Evolutionary conservation across 306 rosid genomes (phyloP).

Genomic region (Dalbergia cochinchinensis): DNA sequence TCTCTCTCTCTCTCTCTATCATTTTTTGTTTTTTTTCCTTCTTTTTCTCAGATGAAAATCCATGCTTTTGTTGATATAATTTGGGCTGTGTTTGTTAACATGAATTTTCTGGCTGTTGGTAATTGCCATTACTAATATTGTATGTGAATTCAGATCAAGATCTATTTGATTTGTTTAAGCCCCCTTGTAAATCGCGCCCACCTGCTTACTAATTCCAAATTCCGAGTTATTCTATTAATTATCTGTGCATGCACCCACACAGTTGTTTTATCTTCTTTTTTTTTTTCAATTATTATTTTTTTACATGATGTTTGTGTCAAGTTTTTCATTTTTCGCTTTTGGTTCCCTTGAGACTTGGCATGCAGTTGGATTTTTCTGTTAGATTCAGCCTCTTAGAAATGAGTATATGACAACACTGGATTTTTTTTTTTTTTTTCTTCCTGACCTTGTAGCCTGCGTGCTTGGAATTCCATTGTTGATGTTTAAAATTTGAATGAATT

Average conservation of each 20-base stretch:
- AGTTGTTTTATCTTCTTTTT: not conserved
- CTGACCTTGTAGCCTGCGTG: not conserved
- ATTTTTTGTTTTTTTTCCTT: not conserved
- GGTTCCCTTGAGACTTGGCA: slow-evolving; percentile 6
- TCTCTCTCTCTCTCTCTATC: slow-evolving; percentile 8
- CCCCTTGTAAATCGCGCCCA: not conserved
- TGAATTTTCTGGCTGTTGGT: not conserved
- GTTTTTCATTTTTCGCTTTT: not conserved
- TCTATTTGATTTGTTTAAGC: slow-evolving; percentile 13
- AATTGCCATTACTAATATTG: not conserved
- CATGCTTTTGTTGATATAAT: not conserved
- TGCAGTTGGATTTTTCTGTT: not conserved
- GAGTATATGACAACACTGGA: not conserved
- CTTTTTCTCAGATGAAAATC: not conserved
- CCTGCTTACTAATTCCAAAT: too few relatives aligned
- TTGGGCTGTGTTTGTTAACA: not conserved
- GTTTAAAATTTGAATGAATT: slow-evolving; percentile 1
- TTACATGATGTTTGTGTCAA: too few relatives aligned
- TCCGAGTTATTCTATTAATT: not conserved
- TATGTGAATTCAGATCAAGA: slow-evolving; percentile 39
- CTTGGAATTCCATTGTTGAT: not conserved
- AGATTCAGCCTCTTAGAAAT: not conserved
- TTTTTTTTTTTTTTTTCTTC: not conserved
- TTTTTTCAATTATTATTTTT: not conserved
- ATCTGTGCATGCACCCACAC: slow-evolving; percentile 38